Percentiles rank a stretch among this genome's conserved stretches.
phyloP scores from a whole-genome alignment of 2,329 filamentous ascomycete genomes.

The Trichoderma sp. region DNA sequence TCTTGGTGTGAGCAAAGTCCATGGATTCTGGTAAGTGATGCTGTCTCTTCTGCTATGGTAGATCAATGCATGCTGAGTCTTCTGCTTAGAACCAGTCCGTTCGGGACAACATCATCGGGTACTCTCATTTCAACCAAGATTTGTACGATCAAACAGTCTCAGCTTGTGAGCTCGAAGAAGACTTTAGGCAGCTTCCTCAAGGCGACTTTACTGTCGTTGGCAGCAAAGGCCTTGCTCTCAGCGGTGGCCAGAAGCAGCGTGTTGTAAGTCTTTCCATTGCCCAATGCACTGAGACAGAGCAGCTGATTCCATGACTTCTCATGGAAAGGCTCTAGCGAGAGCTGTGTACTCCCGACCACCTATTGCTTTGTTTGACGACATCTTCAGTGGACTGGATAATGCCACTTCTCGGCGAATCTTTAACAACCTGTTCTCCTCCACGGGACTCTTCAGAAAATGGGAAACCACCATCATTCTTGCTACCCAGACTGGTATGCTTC shows the following conservation, averaged over 20 bases:
- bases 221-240: slow-evolving; percentile 49
- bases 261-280: slow-evolving; percentile 36
- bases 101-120: slow-evolving; percentile 42
- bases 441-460: slow-evolving; percentile 37
- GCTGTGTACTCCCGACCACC: slow-evolving; percentile 42
- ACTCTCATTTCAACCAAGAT: slow-evolving; percentile 34
- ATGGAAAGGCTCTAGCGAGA: slow-evolving; percentile 42
- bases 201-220: slow-evolving; percentile 48
- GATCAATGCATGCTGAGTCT: slow-evolving; percentile 2
- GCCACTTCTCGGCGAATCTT: slow-evolving; percentile 41
- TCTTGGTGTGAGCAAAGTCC: slow-evolving; percentile 42
- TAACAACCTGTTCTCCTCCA: slow-evolving; percentile 35
- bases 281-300: neutral
- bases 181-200: slow-evolving; percentile 39
- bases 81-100: slow-evolving; percentile 38
- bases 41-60: too few relatives aligned
- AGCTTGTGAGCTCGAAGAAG: slow-evolving; percentile 41
- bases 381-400: slow-evolving; percentile 45
- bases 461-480: slow-evolving; percentile 44
- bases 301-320: neutral
- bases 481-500: slow-evolving; percentile 39
- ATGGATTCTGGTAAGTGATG: slow-evolving; percentile 36
- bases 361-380: slow-evolving; percentile 43
- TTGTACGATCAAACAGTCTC: slow-evolving; percentile 36
- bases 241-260: slow-evolving; percentile 51